A percentile compares a stretch with the other conserved stretches of the same genome.
phyloP scores from a whole-genome alignment of 768 basidiomycete species.

The Terana coerulea region DNA sequence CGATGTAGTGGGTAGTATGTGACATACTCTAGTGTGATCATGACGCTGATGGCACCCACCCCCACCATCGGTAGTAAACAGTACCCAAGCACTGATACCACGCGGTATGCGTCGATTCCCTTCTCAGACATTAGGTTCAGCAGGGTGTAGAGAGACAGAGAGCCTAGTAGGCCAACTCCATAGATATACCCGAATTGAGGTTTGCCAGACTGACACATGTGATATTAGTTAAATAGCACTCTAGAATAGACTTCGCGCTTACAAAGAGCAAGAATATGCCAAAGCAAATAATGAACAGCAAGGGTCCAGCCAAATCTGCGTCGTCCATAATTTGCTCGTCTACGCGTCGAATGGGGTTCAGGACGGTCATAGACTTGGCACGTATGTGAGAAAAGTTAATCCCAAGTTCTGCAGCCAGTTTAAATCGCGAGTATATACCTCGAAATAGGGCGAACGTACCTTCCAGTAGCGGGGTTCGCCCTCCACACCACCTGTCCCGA shows the following conservation, averaged over 20 bases:
- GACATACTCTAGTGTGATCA: constrained; percentile 83
- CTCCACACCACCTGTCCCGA: constrained; percentile 92
- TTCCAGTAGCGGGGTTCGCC: constrained; percentile 96
- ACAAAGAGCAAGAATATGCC: constrained; percentile 91
- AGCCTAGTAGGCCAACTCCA: constrained; percentile 94
- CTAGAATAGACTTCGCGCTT: constrained; percentile 31
- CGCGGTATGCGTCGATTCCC: constrained; percentile 93
- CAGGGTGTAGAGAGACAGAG: constrained; percentile 86
- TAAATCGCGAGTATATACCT: neutral
- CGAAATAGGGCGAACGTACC: constrained; percentile 45
- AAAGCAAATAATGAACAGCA: constrained; percentile 94
- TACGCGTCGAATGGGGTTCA: constrained; percentile 83
- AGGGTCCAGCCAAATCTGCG: constrained; percentile 93
- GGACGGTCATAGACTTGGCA: constrained; percentile 89
- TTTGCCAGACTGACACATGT: constrained; percentile 77
- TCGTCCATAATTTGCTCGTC: constrained; percentile 98
- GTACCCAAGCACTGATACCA: constrained; percentile 93
- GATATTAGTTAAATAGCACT: constrained; percentile 10
- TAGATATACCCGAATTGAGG: constrained; percentile 99
- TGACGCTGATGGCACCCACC: constrained; percentile 83
- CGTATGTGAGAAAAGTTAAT: constrained; percentile 97
- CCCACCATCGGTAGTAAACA: constrained; percentile 97
- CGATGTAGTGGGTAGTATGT: neutral
- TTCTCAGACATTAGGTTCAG: constrained; percentile 96
- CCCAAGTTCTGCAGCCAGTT: constrained; percentile 68